Conservation (phyloP, 2,329 filamentous ascomycete species). For the Reticulascus tulasneorum region DNA sequence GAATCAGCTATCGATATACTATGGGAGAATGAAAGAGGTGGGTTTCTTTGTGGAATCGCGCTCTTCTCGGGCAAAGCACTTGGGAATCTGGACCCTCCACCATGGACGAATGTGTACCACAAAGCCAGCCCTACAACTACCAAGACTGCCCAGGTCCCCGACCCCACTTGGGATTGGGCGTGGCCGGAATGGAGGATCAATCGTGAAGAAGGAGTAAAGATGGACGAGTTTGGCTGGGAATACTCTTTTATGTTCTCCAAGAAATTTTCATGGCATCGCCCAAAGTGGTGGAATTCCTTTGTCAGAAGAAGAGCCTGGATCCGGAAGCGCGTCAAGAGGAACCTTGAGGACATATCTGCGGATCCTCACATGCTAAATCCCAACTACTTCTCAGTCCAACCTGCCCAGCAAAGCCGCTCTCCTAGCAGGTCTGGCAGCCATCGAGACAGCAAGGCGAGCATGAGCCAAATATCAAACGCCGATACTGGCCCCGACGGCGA, state of each 20-base stretch:
- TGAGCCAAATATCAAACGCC: slow-evolving; percentile 22
- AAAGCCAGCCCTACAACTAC: slow-evolving; percentile 63
- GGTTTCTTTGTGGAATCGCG: slow-evolving; percentile 82
- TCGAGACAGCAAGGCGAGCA: slow-evolving; percentile 32
- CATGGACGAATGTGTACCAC: slow-evolving; percentile 75
- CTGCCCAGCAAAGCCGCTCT: slow-evolving; percentile 33
- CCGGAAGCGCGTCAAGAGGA: slow-evolving; percentile 68
- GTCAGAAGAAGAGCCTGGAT: slow-evolving; percentile 89
- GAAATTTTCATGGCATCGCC: slow-evolving; percentile 79
- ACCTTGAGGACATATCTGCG: slow-evolving; percentile 34
- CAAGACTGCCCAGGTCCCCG: slow-evolving; percentile 84
- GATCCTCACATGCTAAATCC: slow-evolving; percentile 65
- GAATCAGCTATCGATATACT: slow-evolving; percentile 74
- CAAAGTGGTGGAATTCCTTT: slow-evolving; percentile 91
- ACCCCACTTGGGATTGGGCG: slow-evolving; percentile 91
- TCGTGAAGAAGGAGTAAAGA: slow-evolving; percentile 65
- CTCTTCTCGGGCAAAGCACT: slow-evolving; percentile 87
- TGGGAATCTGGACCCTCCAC: slow-evolving; percentile 76
- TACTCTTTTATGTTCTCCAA: slow-evolving; percentile 85
- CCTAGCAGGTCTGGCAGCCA: slow-evolving; percentile 17
- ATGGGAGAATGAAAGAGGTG: slow-evolving; percentile 92
- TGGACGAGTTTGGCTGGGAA: slow-evolving; percentile 89
- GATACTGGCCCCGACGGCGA: slow-evolving; percentile 31
- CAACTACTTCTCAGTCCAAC: slow-evolving; percentile 76
- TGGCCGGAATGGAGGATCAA: slow-evolving; percentile 63